Conservation (phyloP, 208 protist genomes). For the Zelonia costaricensis region DNA sequence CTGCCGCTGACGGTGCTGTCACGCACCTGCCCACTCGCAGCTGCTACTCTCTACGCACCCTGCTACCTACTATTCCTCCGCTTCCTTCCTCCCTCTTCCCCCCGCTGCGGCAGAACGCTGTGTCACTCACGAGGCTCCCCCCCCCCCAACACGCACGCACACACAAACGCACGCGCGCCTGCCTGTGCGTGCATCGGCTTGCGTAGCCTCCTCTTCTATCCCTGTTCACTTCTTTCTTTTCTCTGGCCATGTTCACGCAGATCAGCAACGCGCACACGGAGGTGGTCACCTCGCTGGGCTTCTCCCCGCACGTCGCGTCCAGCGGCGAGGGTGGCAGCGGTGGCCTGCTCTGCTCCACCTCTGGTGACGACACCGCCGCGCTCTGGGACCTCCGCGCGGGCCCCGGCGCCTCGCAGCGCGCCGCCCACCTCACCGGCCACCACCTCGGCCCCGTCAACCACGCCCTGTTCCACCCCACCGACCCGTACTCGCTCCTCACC, state of each 20-base stretch:
- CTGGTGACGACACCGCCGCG: constrained; percentile 79
- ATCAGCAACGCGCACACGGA: constrained; percentile 63
- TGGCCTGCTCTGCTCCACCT: constrained; percentile 69
- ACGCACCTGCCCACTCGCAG: too few relatives aligned
- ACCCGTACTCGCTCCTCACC: constrained; percentile 49
- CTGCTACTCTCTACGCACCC: too few relatives aligned
- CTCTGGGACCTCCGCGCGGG: constrained; percentile 66
- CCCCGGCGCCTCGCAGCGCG: constrained; percentile 15
- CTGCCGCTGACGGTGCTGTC: too few relatives aligned
- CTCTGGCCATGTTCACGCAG: constrained; percentile 40
- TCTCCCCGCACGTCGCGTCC: constrained; percentile 44
- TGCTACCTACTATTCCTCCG: too few relatives aligned
- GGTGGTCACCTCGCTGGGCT: constrained; percentile 75
- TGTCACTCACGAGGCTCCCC: too few relatives aligned
- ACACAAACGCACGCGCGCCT: neutral
- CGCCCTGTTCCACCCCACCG: constrained; percentile 54
- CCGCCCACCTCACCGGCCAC: constrained; percentile 30
- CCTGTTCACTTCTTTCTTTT: neutral
- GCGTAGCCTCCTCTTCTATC: too few relatives aligned
- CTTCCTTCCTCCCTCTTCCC: too few relatives aligned
- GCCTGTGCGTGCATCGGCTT: too few relatives aligned
- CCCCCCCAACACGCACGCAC: too few relatives aligned
- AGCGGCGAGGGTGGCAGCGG: constrained; percentile 18
- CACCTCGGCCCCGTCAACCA: constrained; percentile 80
- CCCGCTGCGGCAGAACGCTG: too few relatives aligned